Conservation (phyloP, 108 stramenopile species). For the Nannochloropsis gaditana region DNA sequence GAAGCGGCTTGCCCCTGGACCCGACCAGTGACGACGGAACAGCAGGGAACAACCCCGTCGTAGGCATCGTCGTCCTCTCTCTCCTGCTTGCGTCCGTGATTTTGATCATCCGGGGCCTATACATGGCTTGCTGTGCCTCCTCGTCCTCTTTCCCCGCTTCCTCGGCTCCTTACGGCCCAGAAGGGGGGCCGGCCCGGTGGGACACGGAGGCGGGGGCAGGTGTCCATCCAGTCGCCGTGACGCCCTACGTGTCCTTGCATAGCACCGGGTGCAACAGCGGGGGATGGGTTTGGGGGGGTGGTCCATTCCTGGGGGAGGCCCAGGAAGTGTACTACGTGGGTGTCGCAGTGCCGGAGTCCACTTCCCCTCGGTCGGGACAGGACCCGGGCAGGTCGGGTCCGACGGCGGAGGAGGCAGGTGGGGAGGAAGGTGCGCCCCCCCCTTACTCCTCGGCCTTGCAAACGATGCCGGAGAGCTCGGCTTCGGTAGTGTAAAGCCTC, state of each 20-base stretch:
- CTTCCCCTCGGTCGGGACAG: background rate
- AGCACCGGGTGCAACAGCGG: background rate
- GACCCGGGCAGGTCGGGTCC: background rate
- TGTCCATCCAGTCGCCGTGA: conserved; percentile 14
- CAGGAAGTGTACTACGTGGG: background rate
- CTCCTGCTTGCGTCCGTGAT: background rate
- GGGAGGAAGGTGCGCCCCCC: background rate
- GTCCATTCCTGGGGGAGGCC: background rate
- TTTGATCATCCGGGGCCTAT: background rate
- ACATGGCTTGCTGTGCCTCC: background rate
- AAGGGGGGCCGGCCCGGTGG: background rate
- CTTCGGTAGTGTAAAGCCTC: background rate
- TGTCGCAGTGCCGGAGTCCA: background rate
- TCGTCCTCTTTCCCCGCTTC: background rate
- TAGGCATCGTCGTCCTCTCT: background rate
- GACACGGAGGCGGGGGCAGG: background rate
- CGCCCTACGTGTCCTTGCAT: background rate
- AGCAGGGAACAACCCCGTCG: background rate
- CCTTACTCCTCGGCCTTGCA: background rate
- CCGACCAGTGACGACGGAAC: background rate
- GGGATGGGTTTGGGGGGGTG: no score
- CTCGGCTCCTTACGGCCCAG: background rate
- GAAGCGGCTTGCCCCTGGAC: background rate
- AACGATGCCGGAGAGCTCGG: background rate
- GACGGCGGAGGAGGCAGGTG: background rate